Evolutionary conservation across 2,329 filamentous ascomycete genomes (phyloP).

Genomic region (Annulohypoxylon truncatum): DNA sequence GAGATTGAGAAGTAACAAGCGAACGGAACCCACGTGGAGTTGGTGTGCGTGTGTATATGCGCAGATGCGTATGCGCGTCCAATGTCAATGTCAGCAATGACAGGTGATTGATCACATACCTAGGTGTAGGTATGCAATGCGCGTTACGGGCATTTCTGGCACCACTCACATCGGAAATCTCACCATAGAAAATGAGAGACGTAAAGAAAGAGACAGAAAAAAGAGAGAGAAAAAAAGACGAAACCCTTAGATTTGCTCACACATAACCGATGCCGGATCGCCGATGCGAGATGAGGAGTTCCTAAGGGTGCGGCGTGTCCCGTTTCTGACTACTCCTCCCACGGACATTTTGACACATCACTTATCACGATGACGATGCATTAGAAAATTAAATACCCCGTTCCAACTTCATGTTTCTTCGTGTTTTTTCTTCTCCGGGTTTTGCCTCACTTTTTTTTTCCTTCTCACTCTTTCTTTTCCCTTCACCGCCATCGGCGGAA

Average conservation of each 20-base stretch:
- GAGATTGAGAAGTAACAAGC: constrained; percentile 2
- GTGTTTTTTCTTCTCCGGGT: not conserved
- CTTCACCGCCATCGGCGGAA: constrained; percentile 23
- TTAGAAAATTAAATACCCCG: not conserved
- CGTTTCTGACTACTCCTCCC: constrained; percentile 14
- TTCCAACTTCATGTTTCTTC: constrained; percentile 9
- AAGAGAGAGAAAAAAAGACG: constrained; percentile 13
- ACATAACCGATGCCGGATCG: constrained; percentile 32
- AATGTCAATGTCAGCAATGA: constrained; percentile 27
- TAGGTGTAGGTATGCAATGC: constrained; percentile 11
- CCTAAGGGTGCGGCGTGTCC: constrained; percentile 24
- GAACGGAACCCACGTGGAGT: constrained; percentile 37
- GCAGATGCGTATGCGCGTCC: not conserved
- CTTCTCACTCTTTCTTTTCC: constrained; percentile 5
- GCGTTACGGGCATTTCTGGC: constrained; percentile 26
- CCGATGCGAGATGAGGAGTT: constrained; percentile 37
- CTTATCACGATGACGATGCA: constrained; percentile 32
- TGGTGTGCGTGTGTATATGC: constrained; percentile 12
- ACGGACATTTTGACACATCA: constrained; percentile 24
- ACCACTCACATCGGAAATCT: constrained; percentile 8
- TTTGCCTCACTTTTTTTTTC: not conserved
- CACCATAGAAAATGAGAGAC: constrained; percentile 5
- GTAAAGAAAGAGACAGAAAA: not conserved
- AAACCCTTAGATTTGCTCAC: constrained; percentile 29
- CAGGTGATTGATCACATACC: constrained; percentile 22